Evolutionary conservation across 768 basidiomycete genomes (phyloP).

Genomic region (Leccinum ochraceum): DNA sequence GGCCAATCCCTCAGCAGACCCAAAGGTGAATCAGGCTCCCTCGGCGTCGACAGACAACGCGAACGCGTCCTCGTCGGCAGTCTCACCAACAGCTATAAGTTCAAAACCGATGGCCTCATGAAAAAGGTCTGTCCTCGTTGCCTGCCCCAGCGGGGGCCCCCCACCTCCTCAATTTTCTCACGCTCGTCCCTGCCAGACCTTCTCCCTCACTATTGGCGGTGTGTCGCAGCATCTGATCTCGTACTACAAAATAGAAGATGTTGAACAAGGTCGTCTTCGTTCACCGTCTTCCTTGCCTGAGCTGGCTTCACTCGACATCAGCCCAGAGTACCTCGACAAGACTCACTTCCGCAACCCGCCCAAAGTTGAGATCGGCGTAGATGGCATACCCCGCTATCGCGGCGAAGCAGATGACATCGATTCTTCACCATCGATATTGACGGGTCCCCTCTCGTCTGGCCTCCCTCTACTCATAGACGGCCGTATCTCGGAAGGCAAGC

Average conservation of each 20-base stretch:
- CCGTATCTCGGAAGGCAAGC: conserved; percentile 44
- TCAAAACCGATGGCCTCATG: conserved; percentile 91
- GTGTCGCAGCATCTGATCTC: conserved; percentile 92
- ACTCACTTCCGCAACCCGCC: conserved; percentile 92
- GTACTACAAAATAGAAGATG: conserved; percentile 93
- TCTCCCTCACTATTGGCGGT: conserved; percentile 83
- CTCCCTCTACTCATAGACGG: conserved; percentile 52
- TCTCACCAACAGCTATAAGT: conserved; percentile 90
- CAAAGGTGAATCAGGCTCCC: conserved; percentile 49
- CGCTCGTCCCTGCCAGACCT: conserved; percentile 58
- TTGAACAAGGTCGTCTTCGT: conserved; percentile 83
- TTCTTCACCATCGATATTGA: conserved; percentile 39
- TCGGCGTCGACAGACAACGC: conserved; percentile 64
- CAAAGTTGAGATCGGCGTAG: conserved; percentile 80
- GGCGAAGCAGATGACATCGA: conserved; percentile 80
- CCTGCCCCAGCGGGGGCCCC: neutral
- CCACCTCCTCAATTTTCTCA: conserved; percentile 28
- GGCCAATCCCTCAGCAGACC: conserved; percentile 63
- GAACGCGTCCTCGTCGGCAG: conserved; percentile 88
- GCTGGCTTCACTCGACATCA: conserved; percentile 82
- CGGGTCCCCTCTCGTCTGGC: conserved; percentile 45
- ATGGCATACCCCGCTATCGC: conserved; percentile 80
- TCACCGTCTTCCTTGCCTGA: conserved; percentile 88
- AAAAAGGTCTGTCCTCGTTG: conserved; percentile 74
- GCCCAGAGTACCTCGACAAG: conserved; percentile 84